Evolutionary conservation across 257 asterid genomes (phyloP).

Genomic region (Leonotis leonurus): DNA sequence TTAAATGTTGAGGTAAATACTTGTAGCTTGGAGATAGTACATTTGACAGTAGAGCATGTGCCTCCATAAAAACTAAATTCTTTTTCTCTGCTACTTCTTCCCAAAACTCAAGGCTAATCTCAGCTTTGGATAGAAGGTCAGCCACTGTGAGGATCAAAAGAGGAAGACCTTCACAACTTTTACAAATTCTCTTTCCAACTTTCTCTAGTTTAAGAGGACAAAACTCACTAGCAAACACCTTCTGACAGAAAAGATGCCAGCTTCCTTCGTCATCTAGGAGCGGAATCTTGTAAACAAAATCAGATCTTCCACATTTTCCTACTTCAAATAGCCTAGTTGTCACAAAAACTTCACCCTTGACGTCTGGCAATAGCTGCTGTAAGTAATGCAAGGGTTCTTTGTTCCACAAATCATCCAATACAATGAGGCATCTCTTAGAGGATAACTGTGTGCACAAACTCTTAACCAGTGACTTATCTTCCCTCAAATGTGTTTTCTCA

Average conservation of each 20-base stretch:
- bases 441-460: not conserved
- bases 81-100: not conserved
- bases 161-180: slow-evolving; percentile 6
- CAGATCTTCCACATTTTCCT: not conserved
- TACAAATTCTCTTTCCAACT: not conserved
- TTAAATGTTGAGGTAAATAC: slow-evolving; percentile 14
- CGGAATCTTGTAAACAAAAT: not conserved
- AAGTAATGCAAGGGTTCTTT: not conserved
- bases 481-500: not conserved
- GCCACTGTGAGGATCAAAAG: not conserved
- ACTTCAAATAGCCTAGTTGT: slow-evolving; percentile 8
- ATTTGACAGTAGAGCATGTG: not conserved
- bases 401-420: slow-evolving; percentile 10
- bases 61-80: not conserved
- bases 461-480: not conserved
- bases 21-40: slow-evolving; percentile 11
- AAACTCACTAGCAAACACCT: not conserved
- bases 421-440: not conserved
- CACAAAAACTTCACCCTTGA: not conserved
- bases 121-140: not conserved
- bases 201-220: not conserved
- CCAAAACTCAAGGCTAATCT: not conserved
- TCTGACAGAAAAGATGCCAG: slow-evolving; percentile 1
- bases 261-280: not conserved
- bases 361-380: not conserved